A percentile compares a stretch with the other conserved stretches of the same genome.
Conservation (phyloP, 257 asterid species). For the Solanum chilense region DNA sequence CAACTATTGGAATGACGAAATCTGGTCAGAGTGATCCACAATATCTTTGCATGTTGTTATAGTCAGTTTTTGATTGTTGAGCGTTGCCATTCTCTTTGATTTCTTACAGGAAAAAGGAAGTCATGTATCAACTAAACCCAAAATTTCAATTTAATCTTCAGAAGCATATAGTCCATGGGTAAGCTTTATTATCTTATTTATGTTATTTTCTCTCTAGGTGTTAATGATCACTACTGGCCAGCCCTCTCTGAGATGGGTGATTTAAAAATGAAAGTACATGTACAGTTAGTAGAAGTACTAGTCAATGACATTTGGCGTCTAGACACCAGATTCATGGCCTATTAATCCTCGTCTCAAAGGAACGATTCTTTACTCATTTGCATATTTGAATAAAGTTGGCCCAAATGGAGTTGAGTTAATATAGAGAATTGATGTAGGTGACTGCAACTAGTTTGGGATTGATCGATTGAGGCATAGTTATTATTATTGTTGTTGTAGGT, state of each 20-base stretch:
- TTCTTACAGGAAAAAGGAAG: conserved; percentile 72
- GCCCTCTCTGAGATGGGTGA: background rate
- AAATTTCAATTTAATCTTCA: conserved; percentile 80
- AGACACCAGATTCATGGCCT: background rate
- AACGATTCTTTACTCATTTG: background rate
- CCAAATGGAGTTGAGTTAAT: background rate
- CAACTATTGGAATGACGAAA: background rate
- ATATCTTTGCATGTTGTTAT: background rate
- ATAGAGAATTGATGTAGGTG: background rate
- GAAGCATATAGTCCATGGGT: conserved; percentile 84
- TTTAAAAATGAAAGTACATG: background rate
- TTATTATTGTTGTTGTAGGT: background rate
- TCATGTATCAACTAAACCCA: conserved; percentile 49
- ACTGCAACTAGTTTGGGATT: background rate
- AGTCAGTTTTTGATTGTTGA: background rate
- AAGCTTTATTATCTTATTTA: conserved; percentile 8
- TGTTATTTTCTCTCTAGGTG: background rate
- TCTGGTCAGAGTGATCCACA: background rate
- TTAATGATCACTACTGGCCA: background rate
- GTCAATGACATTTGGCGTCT: background rate
- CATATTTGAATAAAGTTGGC: background rate
- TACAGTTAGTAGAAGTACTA: background rate
- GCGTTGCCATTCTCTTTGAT: conserved; percentile 7
- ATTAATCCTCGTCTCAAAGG: background rate
- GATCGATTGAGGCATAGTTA: background rate